phyloP scores from a whole-genome alignment of 140 eudicot species.

The Erigeron philadelphicus region DNA sequence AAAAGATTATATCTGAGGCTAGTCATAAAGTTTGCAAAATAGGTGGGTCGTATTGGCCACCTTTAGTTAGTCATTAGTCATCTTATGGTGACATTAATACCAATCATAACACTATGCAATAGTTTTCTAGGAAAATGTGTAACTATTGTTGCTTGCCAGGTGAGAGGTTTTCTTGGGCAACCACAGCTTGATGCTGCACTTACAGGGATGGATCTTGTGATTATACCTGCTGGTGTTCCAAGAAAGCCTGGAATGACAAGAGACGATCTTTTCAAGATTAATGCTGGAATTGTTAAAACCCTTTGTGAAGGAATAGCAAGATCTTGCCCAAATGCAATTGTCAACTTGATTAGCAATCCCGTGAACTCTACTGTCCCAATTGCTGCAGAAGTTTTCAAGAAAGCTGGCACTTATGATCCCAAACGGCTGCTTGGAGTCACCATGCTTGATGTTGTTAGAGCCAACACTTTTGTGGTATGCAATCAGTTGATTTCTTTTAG shows the following conservation, averaged over 20 bases:
- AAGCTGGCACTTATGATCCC: slow-evolving; percentile 95
- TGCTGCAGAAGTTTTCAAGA: slow-evolving; percentile 99
- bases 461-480: slow-evolving; percentile 97
- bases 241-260: slow-evolving; percentile 99
- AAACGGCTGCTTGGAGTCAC: slow-evolving; percentile 90
- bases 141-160: slow-evolving; percentile 36
- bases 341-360: slow-evolving; percentile 93
- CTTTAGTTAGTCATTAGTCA: neutral
- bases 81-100: too few relatives aligned
- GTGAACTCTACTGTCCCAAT: slow-evolving; percentile 97
- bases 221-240: slow-evolving; percentile 97
- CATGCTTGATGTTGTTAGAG: slow-evolving; percentile 98
- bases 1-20: too few relatives aligned
- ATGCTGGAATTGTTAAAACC: slow-evolving; percentile 93
- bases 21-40: too few relatives aligned
- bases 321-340: slow-evolving; percentile 86
- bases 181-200: slow-evolving; percentile 83
- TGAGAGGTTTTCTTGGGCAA: slow-evolving; percentile 88
- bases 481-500: neutral
- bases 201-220: slow-evolving; percentile 81
- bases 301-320: slow-evolving; percentile 83
- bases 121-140: neutral
- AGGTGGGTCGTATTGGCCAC: neutral
- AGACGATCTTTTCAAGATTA: slow-evolving; percentile 93
- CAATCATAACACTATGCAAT: too few relatives aligned